Evolutionary conservation across 2,329 filamentous ascomycete species (phyloP).

Genomic region (Botrytis squamosa): DNA sequence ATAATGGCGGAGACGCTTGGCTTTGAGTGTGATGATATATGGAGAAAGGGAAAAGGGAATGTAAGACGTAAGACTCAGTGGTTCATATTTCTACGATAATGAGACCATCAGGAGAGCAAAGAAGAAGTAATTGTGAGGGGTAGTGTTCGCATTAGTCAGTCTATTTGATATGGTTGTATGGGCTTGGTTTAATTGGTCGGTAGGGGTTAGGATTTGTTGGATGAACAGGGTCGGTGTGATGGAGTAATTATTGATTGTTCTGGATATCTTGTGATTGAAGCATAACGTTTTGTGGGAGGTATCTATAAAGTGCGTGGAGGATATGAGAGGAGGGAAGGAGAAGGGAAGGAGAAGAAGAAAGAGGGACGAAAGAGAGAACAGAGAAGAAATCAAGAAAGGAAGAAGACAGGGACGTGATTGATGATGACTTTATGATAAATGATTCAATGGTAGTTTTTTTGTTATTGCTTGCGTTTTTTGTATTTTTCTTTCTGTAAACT

Average conservation of each 20-base stretch:
- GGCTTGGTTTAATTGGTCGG: constrained; percentile 11
- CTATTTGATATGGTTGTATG: constrained; percentile 15
- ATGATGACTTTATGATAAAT: constrained; percentile 21
- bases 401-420: constrained; percentile 10
- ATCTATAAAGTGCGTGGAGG: not conserved
- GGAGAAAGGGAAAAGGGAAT: not conserved
- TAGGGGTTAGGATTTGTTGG: constrained; percentile 2
- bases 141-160: not conserved
- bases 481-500: not conserved
- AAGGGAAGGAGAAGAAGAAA: no score
- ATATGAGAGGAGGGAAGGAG: no score
- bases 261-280: constrained; percentile 6
- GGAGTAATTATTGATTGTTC: constrained; percentile 14
- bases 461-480: constrained; percentile 2
- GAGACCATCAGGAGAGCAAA: not conserved
- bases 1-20: constrained; percentile 30
- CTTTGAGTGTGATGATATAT: constrained; percentile 20
- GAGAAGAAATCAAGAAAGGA: not conserved
- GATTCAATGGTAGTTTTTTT: constrained; percentile 12
- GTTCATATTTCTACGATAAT: not conserved
- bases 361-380: no score
- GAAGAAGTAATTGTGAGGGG: not conserved
- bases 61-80: constrained; percentile 5
- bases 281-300: not conserved
- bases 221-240: not conserved